Evolutionary conservation across 1,284 basidiomycete species (phyloP), one percentile per base, ranked within the genome.

Genomic region (Heterobasidion parviporum): DNA sequence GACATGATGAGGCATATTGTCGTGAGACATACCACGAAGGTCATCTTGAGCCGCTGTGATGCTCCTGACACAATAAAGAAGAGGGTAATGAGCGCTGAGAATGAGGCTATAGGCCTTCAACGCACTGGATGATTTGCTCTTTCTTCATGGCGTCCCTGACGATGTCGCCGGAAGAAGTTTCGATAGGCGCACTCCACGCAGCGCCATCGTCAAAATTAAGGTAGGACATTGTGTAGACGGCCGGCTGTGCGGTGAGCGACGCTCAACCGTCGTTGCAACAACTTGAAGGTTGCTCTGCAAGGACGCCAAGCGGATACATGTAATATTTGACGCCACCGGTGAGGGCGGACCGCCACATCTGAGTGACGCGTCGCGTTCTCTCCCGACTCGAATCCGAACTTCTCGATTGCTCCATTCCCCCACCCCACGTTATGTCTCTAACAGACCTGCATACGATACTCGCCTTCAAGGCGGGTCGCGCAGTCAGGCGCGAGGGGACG

Each of bases 391-490:
- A 34, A 45, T 52, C 48, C 9, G 33, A 46, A n/a, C 18, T 53
- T 15, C 15, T 26, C 41, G 47, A 36, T 52, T 10, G 34, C 16
- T 16, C 16, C 16, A 44, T 12, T 33, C 50, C 50, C n/a, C 26
- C 45, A 45, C n/a, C 43, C 45, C 47, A 12, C 38, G 33, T 49
- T 36, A 62, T 53, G 57, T 50, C 59, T 32, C 52, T 59, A 47
- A 56, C 55, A 3, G 50, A 57, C 50, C 41, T 56, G 33, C 47
- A 46, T 47, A 65, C 60, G 57, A 74, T 63, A 20, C 79, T 90
- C 50, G 85, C 85, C 14, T 89, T 91, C 75, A 91, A 91, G 65
- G 89, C 89, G 3, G 89, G 89, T n/a, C 79, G 87, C 33, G 82
- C 82, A 1, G 81, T 85, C 58, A 74, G 87, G 56, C 76, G 85